phyloP scores from a whole-genome alignment of 805 yeast species.

The Zygotorulaspora sp. region DNA sequence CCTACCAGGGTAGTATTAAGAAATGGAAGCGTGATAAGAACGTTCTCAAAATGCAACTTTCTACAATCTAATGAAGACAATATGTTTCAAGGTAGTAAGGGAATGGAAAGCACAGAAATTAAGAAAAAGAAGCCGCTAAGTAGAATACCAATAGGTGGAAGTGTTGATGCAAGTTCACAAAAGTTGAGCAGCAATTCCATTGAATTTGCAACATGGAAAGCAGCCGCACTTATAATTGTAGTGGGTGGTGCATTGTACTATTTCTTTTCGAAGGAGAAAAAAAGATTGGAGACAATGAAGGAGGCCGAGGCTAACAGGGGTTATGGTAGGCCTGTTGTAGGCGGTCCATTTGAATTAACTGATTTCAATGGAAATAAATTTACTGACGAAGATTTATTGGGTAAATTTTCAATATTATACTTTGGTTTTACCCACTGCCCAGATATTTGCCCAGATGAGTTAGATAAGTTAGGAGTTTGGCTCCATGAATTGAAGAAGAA shows the following conservation, averaged over 20 bases:
- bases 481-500: slow-evolving; percentile 57
- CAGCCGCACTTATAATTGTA: slow-evolving; percentile 58
- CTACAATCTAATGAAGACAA: no score
- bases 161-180: slow-evolving; percentile 21
- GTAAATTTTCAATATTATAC: slow-evolving; percentile 79
- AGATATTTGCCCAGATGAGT: slow-evolving; percentile 96
- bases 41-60: no score
- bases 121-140: slow-evolving; percentile 57
- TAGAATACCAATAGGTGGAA: slow-evolving; percentile 72
- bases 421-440: slow-evolving; percentile 98
- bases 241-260: slow-evolving; percentile 71
- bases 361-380: slow-evolving; percentile 70
- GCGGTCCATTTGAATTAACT: slow-evolving; percentile 76
- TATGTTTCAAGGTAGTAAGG: background rate
- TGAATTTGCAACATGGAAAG: slow-evolving; percentile 83
- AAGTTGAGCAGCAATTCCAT: slow-evolving; percentile 32
- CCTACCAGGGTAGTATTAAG: no score
- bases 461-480: slow-evolving; percentile 79
- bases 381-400: slow-evolving; percentile 71
- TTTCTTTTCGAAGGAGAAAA: slow-evolving; percentile 72
- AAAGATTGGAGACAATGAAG: slow-evolving; percentile 63
- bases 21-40: no score
- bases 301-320: slow-evolving; percentile 85
- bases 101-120: background rate
- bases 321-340: slow-evolving; percentile 86